Evolutionary conservation across 2,329 filamentous ascomycete genomes (phyloP).

Genomic region (Alternaria sp.): DNA sequence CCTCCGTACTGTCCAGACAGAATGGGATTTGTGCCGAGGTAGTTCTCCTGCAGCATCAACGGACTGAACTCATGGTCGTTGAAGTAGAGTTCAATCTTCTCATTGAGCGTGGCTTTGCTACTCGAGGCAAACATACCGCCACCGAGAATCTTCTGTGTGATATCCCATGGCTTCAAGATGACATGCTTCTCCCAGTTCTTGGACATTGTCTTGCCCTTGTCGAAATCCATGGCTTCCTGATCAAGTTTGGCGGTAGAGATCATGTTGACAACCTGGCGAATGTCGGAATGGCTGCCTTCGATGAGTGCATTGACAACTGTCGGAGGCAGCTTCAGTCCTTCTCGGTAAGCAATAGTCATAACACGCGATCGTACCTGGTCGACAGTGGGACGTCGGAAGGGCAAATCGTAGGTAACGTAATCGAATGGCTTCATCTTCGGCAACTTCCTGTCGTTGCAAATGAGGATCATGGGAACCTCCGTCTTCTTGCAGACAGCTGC

Average conservation of each 20-base stretch:
- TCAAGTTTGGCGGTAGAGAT: slow-evolving; percentile 92
- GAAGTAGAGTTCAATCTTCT: slow-evolving; percentile 99
- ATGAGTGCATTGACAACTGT: slow-evolving; percentile 92
- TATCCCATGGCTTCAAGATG: slow-evolving; percentile 97
- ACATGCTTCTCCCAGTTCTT: slow-evolving; percentile 99
- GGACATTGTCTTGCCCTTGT: slow-evolving; percentile 90
- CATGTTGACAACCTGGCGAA: slow-evolving; percentile 99
- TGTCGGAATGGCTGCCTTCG: slow-evolving; percentile 94
- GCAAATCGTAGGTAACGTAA: slow-evolving; percentile 81
- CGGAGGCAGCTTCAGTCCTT: slow-evolving; percentile 84
- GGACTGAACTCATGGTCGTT: slow-evolving; percentile 99
- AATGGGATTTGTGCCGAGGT: slow-evolving; percentile 82
- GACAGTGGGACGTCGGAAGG: slow-evolving; percentile 87
- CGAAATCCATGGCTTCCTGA: slow-evolving; percentile 79
- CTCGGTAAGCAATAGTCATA: slow-evolving; percentile 93
- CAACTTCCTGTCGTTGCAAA: slow-evolving; percentile 92
- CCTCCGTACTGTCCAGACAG: slow-evolving; percentile 68
- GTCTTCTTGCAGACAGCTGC: slow-evolving; percentile 96
- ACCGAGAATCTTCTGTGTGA: slow-evolving; percentile 89
- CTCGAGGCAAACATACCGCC: slow-evolving; percentile 84
- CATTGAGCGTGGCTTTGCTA: slow-evolving; percentile 88
- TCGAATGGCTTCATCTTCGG: slow-evolving; percentile 99
- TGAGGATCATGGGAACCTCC: slow-evolving; percentile 92
- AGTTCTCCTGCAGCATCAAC: slow-evolving; percentile 98
- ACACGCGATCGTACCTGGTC: slow-evolving; percentile 92